Evolutionary conservation across 371 early-diverging fungal species (phyloP), one percentile per base, ranked within the genome.

Genomic region (Actinomortierella ambigua): DNA sequence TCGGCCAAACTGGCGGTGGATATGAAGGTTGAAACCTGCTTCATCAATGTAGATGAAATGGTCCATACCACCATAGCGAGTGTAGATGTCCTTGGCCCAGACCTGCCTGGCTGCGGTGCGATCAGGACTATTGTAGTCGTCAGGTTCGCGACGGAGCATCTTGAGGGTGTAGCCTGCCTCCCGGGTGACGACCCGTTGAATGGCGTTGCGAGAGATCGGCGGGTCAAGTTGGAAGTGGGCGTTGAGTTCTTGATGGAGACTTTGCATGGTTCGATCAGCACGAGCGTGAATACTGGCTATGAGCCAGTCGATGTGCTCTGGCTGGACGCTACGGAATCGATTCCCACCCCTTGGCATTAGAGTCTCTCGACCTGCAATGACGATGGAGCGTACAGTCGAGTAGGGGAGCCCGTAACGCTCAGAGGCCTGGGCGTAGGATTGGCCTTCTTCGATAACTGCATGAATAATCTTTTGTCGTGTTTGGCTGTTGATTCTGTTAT

Each of bases 1-100:
- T 15, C 39, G 39, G 34, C 29, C 53, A 52, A 52, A 52, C 53
- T 29, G 15, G 53, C 53, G 53, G 40, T 17, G 40, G 53, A 52
- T 27, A 13, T 52, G 53, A 15, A 52, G 29, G n/a, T 34, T 52
- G 40, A 52, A 52, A 18, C 53, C 53, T 14, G 53, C 18, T n/a
- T 52, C 39, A 34, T 52, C 53, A 2, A 52, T 17, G 20, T 52
- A 52, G 34, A 52, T 34, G 34, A 52, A 52, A 52, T n/a, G 20
- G 26, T 52, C 53, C 53, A 52, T 52, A 52, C 20, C 22, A 15
- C 39, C 34, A 17, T 52, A 34, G 15, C 22, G 39, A 17, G 29
- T 23, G 14, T 39, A 34, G 1, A n/a, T 29, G 1, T 52, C 18
- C 27, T 27, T 17, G 2, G 34, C 40, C 53, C 53, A 52, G 15